Evolutionary conservation across 225 moss, liverwort and hornwort species (phyloP).

Genomic region (Takakia lepidozioides): DNA sequence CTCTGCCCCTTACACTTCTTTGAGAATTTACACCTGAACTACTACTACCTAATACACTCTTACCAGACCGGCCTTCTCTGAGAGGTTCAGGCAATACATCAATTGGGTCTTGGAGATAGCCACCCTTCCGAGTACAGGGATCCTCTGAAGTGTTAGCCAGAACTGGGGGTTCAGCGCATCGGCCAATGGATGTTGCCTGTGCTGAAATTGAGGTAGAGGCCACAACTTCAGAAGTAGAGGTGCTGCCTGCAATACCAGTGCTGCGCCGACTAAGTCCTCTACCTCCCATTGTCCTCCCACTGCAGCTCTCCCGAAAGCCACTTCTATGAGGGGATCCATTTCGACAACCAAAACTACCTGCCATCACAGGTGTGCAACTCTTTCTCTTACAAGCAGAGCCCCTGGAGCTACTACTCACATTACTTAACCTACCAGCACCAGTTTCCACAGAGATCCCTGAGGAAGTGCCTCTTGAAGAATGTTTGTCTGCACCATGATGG

Average conservation of each 20-base stretch:
- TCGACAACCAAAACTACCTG: conserved; percentile 45
- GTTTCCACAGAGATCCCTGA: conserved; percentile 25
- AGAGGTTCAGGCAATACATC: conserved; percentile 13
- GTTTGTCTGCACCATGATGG: conserved; percentile 32
- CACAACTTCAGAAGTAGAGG: conserved; percentile 39
- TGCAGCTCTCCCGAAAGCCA: conserved; percentile 44
- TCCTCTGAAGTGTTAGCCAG: conserved; percentile 37
- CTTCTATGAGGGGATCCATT: conserved; percentile 53
- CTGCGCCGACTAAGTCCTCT: conserved; percentile 44
- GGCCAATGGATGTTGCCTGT: conserved; percentile 38
- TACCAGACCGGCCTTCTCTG: conserved; percentile 46
- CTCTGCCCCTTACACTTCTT: conserved; percentile 30
- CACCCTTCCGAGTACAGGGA: conserved; percentile 33
- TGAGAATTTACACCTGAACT: conserved; percentile 22
- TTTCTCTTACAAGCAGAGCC: conserved; percentile 77
- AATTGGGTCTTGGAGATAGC: conserved; percentile 28
- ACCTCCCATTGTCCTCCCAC: conserved; percentile 40
- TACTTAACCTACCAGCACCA: conserved; percentile 28
- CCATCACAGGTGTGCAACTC: conserved; percentile 62
- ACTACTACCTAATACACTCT: conserved; percentile 40
- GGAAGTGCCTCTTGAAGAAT: conserved; percentile 20
- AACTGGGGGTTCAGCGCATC: conserved; percentile 37
- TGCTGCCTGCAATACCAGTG: conserved; percentile 41
- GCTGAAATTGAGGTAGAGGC: conserved; percentile 37
- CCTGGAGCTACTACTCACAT: conserved; percentile 63